Base-by-base conservation (phyloP, 2,329 filamentous ascomycete genomes). In the Penicillium sp. region DNA sequence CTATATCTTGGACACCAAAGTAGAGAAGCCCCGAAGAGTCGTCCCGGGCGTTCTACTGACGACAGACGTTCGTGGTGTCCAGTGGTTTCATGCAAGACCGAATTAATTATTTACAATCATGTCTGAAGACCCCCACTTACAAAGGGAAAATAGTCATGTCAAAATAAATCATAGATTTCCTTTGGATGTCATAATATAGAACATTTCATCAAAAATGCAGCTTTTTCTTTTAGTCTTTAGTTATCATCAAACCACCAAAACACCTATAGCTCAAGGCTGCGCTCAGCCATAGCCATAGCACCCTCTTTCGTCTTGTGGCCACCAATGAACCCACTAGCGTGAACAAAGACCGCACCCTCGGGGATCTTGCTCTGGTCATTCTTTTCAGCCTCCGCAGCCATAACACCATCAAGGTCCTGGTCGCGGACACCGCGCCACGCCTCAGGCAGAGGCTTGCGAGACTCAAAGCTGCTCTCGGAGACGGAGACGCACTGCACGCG, bases 291-390 rank as follows among this genome's bases (percentile, higher is more conserved):
- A 57, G 87, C 86, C 73, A 91, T 83, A 27, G 87, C 93, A 31
- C 94, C 94, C 61, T 96, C 91, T 69, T 90, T 94, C 0, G 89
- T 96, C 82, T 90, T 89, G 77, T 97, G 96, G 2, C 94, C 94
- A 19, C 94, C 94, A 71, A 97, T 97, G 78, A 99, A 99, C 29
- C 94, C 94, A 53, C 89, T 88, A 4, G 93, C 93, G 73, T 99
- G 94, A 31, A 97, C 89, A 73, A 99, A 99, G 29, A 99, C 88
- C 61, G 90, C 88, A 7, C 93, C 79, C 43, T 73, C 73, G 7
- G 74, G 71, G 13, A 77, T 71, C 57, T 75, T 73, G 36, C 69
- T 63, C 49, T 72, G 70, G n/a, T 73, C 75, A 27, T 68, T 61
- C 55, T 72, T 68, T 55, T 77, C 70, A n/a, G 71, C 70, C 60